These are phyloP conservation scores for Cyberlindnera saturnus DNA, from an alignment of 805 yeast species.

Conservation along the genomic window DNA sequence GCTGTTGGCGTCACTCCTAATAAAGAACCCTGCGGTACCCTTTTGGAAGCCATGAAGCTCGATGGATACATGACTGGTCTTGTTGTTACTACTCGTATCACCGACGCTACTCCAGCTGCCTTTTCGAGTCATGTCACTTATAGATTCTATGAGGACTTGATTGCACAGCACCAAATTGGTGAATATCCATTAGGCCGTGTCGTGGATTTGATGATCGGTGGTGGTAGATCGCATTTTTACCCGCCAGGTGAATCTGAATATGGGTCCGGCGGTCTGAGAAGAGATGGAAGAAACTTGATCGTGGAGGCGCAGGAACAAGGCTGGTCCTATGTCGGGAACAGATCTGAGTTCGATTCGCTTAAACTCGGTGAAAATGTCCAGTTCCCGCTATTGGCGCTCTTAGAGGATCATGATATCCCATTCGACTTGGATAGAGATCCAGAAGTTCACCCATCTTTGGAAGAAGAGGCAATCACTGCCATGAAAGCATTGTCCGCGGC, in stretches of 20 bases:
- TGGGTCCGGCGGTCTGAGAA: slow-evolving; percentile 50
- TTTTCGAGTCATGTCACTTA: slow-evolving; percentile 75
- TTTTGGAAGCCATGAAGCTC: slow-evolving; percentile 81
- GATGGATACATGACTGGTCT: slow-evolving; percentile 80
- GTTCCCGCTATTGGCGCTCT: slow-evolving; percentile 70
- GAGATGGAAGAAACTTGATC: slow-evolving; percentile 64
- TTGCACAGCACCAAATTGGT: slow-evolving; percentile 86
- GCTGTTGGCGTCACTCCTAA: slow-evolving; percentile 81
- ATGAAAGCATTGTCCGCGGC: slow-evolving; percentile 61
- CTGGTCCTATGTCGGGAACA: slow-evolving; percentile 58
- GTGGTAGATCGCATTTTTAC: slow-evolving; percentile 82
- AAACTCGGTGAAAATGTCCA: slow-evolving; percentile 54
- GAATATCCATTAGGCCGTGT: slow-evolving; percentile 69
- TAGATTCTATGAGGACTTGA: slow-evolving; percentile 74
- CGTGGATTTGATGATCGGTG: slow-evolving; percentile 85
- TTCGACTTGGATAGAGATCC: slow-evolving; percentile 74
- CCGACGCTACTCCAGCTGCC: slow-evolving; percentile 95
- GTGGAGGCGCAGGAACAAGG: slow-evolving; percentile 55
- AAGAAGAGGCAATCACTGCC: slow-evolving; percentile 74
- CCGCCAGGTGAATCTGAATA: slow-evolving; percentile 34
- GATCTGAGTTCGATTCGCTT: slow-evolving; percentile 51
- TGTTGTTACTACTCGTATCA: slow-evolving; percentile 86
- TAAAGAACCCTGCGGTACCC: slow-evolving; percentile 75
- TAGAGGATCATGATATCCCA: slow-evolving; percentile 76
- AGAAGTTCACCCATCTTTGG: slow-evolving; percentile 61